A percentile compares a stretch with the other conserved stretches of the same genome.
Evolutionary conservation across 1,139 yeast genomes (phyloP).

Genomic region (Taiozyma sp.): DNA sequence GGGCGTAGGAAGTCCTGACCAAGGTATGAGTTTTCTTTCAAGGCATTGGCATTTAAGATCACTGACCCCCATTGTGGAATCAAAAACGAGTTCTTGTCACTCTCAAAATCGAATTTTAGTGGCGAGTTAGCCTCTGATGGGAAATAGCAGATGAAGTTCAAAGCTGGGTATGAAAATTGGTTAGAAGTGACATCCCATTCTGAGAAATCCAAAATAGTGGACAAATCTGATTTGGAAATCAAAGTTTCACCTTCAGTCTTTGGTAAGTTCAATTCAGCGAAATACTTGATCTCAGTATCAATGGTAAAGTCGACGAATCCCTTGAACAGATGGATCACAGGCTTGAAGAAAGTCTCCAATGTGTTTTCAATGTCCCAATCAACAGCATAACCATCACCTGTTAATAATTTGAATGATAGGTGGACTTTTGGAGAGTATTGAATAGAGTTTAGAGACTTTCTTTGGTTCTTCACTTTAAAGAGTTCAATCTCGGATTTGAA

Average conservation of each 20-base stretch:
- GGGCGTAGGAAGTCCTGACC: slow-evolving; percentile 47
- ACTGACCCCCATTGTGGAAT: slow-evolving; percentile 93
- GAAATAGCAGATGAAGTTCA: slow-evolving; percentile 64
- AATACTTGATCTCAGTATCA: slow-evolving; percentile 77
- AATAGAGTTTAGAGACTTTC: slow-evolving; percentile 28
- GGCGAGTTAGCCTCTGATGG: slow-evolving; percentile 50
- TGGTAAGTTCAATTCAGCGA: slow-evolving; percentile 36
- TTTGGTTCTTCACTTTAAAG: slow-evolving; percentile 17
- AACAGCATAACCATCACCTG: slow-evolving; percentile 50
- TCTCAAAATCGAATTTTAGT: slow-evolving; percentile 10
- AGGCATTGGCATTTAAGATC: slow-evolving; percentile 41
- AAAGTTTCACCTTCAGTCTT: slow-evolving; percentile 40
- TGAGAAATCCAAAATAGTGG: slow-evolving; percentile 33
- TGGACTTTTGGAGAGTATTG: slow-evolving; percentile 64
- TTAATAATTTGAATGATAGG: slow-evolving; percentile 58
- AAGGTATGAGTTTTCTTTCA: slow-evolving; percentile 29
- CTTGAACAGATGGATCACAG: slow-evolving; percentile 40
- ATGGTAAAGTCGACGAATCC: slow-evolving; percentile 67
- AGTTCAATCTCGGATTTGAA: slow-evolving; percentile 43
- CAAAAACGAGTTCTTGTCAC: slow-evolving; percentile 39
- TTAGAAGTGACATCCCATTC: slow-evolving; percentile 34
- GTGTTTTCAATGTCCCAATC: slow-evolving; percentile 55
- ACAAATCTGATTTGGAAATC: slow-evolving; percentile 27
- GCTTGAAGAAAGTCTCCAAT: slow-evolving; percentile 38
- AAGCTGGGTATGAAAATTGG: slow-evolving; percentile 46